Conservation (phyloP, 192 early-diverging fungal species). For the Mortierella claussenii region DNA sequence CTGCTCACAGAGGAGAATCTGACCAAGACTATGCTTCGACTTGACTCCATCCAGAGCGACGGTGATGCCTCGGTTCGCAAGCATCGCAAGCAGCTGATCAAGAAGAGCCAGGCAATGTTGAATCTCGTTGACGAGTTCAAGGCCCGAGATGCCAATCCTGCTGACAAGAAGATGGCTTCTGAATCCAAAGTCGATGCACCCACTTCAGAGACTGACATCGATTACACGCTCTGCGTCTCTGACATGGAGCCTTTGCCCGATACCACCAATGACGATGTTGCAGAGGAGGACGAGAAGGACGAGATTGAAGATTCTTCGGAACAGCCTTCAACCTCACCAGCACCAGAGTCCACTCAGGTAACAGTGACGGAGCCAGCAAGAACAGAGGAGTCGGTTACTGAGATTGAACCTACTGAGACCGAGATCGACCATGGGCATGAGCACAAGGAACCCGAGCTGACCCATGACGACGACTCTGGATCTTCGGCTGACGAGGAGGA, state of each 20-base stretch:
- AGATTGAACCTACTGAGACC: not conserved
- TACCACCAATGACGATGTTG: not conserved
- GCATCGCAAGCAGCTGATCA: constrained; percentile 43
- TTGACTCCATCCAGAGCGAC: constrained; percentile 42
- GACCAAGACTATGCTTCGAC: constrained; percentile 41
- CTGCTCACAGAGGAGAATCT: constrained; percentile 49
- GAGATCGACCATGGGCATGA: constrained; percentile 6
- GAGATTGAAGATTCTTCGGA: no score
- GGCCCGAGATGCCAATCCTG: not conserved
- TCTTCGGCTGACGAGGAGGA: not conserved
- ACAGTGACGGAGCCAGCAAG: not conserved
- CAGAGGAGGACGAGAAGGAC: no score
- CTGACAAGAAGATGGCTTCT: not conserved
- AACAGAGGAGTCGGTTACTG: not conserved
- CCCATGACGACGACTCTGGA: not conserved
- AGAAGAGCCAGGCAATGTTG: constrained; percentile 30
- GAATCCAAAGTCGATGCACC: not conserved
- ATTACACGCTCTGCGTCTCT: constrained; percentile 27
- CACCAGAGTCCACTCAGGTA: not conserved
- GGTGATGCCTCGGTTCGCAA: constrained; percentile 33
- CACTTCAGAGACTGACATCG: constrained; percentile 6
- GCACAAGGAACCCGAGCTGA: not conserved
- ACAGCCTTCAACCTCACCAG: not conserved
- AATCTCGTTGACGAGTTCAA: constrained; percentile 52
- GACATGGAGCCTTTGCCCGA: constrained; percentile 48